Evolutionary conservation across 1,284 basidiomycete species (phyloP), one percentile per base, ranked within the genome.

Genomic region (Trametes polyzona): DNA sequence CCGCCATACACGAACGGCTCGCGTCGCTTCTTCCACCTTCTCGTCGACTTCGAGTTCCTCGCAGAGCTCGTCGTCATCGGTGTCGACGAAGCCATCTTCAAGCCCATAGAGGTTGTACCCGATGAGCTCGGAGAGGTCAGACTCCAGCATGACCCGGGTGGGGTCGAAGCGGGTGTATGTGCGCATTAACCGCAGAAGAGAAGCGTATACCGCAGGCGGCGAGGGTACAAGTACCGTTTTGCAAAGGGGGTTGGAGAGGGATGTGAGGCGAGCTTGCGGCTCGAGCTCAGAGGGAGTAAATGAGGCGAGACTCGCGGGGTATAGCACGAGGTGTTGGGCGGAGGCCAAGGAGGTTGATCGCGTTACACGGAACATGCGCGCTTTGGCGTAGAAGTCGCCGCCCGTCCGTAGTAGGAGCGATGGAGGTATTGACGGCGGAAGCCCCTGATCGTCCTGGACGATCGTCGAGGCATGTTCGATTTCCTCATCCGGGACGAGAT

Each of bases 81-180:
- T 17, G 32, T 65, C 63, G 24, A 63, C 54, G 35, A 57, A 61
- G 16, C 61, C 63, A 12, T 41, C 52, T 14, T 60, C 42, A 5
- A 70, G 58, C 11, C 61, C 58, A 23, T 67, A 62, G 9, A 73
- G 57, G 53, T 71, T 39, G 55, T 73, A 72, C 2, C 64, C 64
- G 37, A 73, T 61, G 33, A 74, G 68, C 49, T 71, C 63, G 9
- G 69, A 70, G 11, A 73, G 61, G 52, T 75, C 67, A 23, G 68
- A 68, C 32, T 52, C 50, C 46, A 74, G 66, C 24, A 49, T 44
- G 1, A 47, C 59, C 14, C 66, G 64, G 12, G 67, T 69, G 9
- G 64, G 32, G 33, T 47, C 63, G 24, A 14, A 58, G 23, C 47
- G 52, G 12, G 67, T 50, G 52, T 74, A 74, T 23, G 17, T 23